Evolutionary conservation across 2,329 filamentous ascomycete genomes (phyloP), one percentile per base, ranked within the genome.

Genomic region (Aspergillus clavatus): DNA sequence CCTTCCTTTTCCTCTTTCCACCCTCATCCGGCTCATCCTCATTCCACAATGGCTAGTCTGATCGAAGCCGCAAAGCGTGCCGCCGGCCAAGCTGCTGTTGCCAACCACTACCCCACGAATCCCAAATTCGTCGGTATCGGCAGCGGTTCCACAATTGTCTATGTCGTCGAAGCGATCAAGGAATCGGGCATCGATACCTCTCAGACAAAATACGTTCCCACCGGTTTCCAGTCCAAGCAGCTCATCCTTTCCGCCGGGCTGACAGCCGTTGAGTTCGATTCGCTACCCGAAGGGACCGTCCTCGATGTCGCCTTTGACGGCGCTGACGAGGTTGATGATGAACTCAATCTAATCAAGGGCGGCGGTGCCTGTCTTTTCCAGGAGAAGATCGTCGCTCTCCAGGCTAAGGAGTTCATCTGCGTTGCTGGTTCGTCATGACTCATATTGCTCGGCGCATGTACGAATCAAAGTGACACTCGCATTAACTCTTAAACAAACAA

Each of bases 311-410:
- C 87, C 40, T 98, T 98, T 65, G 93, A 98, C 63, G 93, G 93
- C 43, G 93, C 93, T 3, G 93, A 98, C 66, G 93, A 98, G 73
- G 89, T 98, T 24, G 93, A 98, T 65, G 83, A 88, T 38, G 87
- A 94, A 42, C 72, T 98, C 48, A 98, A 97, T 70, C 89, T 91
- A 63, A 97, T 98, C 74, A 97, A 97, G 74, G 93, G 93, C 43
- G 93, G 93, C 40, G 93, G 93, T 47, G 93, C 89, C n/a, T 98
- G 93, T 70, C 72, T 97, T 45, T 95, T 95, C 73, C 93, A 97
- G 69, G 93, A 98, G 73, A 98, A 98, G 75, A 77, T 98, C 27
- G 90, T 98, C 4, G 90, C 90, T 4, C 81, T 88, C 48, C 81
- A 86, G 40, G 85, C 89, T 3, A 86, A 82, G 69, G 87, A 87